Percentiles rank a stretch among this genome's conserved stretches.
These are phyloP conservation scores for Balansia obtecta DNA, from an alignment of 2,329 filamentous ascomycete species.

Conservation along the genomic window DNA sequence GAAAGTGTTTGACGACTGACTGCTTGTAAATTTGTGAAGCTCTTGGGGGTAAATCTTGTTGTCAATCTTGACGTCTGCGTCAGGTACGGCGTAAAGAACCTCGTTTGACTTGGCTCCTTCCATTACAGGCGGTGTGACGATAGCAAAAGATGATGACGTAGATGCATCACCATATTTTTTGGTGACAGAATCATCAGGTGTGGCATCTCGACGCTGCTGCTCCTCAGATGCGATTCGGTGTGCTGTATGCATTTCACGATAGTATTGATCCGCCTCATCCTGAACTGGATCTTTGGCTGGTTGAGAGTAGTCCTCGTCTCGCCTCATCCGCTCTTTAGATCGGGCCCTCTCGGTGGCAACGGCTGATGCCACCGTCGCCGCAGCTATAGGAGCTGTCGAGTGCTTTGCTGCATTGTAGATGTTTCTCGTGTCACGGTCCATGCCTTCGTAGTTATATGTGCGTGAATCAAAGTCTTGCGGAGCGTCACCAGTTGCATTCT, in stretches of 20 bases:
- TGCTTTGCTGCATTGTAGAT: constrained; percentile 34
- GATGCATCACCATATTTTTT: constrained; percentile 37
- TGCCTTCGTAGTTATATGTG: constrained; percentile 20
- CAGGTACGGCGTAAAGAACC: constrained; percentile 41
- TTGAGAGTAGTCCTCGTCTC: constrained; percentile 17
- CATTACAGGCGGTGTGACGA: constrained; percentile 44
- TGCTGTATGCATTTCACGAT: constrained; percentile 41
- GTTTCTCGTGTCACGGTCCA: constrained; percentile 30
- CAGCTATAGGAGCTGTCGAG: constrained; percentile 35
- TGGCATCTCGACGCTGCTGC: constrained; percentile 37
- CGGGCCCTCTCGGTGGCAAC: constrained; percentile 30
- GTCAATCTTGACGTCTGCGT: constrained; percentile 53
- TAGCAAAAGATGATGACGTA: constrained; percentile 26
- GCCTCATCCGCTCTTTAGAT: constrained; percentile 17
- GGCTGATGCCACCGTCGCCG: constrained; percentile 34
- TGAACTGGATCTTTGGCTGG: constrained; percentile 33
- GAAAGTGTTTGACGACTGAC: constrained; percentile 21
- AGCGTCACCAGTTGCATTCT: constrained; percentile 11
- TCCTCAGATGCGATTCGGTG: constrained; percentile 41
- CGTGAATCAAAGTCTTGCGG: constrained; percentile 12
- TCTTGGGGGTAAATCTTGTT: constrained; percentile 43
- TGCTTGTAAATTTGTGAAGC: constrained; percentile 24
- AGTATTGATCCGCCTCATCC: constrained; percentile 45
- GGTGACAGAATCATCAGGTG: constrained; percentile 40
- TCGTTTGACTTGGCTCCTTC: constrained; percentile 26